Base-by-base conservation (phyloP, 1,284 basidiomycete species). In the Schizopora paradoxa region DNA sequence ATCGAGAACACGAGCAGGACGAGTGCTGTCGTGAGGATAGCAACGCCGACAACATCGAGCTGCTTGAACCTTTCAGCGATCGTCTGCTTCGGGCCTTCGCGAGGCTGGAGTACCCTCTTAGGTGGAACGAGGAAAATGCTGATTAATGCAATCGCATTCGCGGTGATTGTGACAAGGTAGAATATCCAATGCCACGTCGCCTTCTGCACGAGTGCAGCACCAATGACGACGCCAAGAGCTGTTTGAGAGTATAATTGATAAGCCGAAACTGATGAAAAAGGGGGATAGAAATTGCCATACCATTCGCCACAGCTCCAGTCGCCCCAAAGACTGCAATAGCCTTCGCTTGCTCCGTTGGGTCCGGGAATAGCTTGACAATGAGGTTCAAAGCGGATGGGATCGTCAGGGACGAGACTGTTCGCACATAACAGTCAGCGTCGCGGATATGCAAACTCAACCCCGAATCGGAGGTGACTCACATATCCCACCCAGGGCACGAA, bases 311-410 rank as follows among this genome's bases (percentile, higher is more conserved):
- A 6, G 67, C 69, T 13, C 70, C 73, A 45, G 66, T 66, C 0
- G 69, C 70, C 37, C 69, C 72, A 41, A 73, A 71, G 4, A 70
- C 53, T 10, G 64, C 64, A 28, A 76, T 67, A 1, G 70, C 73
- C 26, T 66, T 65, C 25, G 71, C 64, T 55, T 75, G 74, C 51
- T 69, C 63, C 2, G 47, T 46, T 3, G 70, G 65, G 22, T 72
- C 65, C 1, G 70, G 66, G 53, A 74, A 73, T 34, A 69, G 56
- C 26, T 64, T 64, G 10, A 75, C 69, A 21, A 76, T 61, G 16
- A 76, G 64, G 14, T 65, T 59, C n/a, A 76, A 54, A 4, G 73
- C 67, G 10, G 74, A 74, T 1, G 74, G 74, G 41, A 76, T 70
- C 2, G 69, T 67, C 60, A 73, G 59, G 3, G 69, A 62, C 18